Conservation (phyloP, 2,329 filamentous ascomycete genomes). For the Colletotrichum spinosum region DNA sequence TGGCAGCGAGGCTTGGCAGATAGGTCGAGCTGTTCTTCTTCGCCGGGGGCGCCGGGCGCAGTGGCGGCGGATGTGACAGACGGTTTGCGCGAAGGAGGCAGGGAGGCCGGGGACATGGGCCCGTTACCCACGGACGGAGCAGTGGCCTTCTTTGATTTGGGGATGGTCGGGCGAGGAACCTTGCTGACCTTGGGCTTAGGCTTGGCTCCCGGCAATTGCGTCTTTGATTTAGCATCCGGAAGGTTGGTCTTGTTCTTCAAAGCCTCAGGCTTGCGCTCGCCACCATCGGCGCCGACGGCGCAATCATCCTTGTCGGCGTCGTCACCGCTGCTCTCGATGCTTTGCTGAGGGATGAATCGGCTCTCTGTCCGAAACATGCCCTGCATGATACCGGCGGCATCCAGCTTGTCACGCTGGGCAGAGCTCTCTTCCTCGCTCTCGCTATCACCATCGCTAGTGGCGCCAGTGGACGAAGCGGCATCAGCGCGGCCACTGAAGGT, state of each 20-base stretch:
- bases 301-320: conserved; percentile 63
- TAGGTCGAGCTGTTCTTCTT: conserved; percentile 91
- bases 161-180: conserved; percentile 48
- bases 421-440: conserved; percentile 72
- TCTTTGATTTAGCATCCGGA: conserved; percentile 54
- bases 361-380: conserved; percentile 65
- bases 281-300: conserved; percentile 49
- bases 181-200: conserved; percentile 59
- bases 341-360: conserved; percentile 59
- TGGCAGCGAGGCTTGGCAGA: conserved; percentile 98
- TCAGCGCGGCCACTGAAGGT: conserved; percentile 92
- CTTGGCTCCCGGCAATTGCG: conserved; percentile 48
- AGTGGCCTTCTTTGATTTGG: conserved; percentile 64
- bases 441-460: conserved; percentile 82
- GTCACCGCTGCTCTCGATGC: conserved; percentile 66
- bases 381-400: conserved; percentile 54
- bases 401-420: conserved; percentile 68
- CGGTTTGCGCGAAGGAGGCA: conserved; percentile 80
- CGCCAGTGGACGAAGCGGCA: conserved; percentile 84
- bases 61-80: conserved; percentile 72
- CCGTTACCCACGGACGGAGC: conserved; percentile 41
- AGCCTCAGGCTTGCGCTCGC: conserved; percentile 54
- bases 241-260: conserved; percentile 48
- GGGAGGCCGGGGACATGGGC: conserved; percentile 73
- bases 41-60: conserved; percentile 69